Evolutionary conservation across 1,284 basidiomycete species (phyloP).

Genomic region (Cutaneotrichosporon mucoides): DNA sequence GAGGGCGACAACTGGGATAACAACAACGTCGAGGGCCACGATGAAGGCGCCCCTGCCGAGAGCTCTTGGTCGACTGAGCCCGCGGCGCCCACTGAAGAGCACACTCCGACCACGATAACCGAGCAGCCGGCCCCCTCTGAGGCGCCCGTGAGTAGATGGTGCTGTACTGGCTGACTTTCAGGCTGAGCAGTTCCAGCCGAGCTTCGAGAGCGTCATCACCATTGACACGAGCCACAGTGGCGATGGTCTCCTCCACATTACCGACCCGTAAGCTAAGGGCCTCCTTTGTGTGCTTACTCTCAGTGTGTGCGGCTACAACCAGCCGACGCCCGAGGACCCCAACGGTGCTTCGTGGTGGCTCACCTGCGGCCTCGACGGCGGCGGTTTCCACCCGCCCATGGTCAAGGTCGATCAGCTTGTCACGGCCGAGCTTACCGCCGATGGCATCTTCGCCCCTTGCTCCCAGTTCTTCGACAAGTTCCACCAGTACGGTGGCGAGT

Average conservation of each 20-base stretch:
- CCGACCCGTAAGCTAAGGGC: background rate
- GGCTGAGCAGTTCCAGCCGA: too few species aligned
- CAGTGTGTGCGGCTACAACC: slow-evolving; percentile 34
- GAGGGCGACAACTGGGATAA: too few species aligned
- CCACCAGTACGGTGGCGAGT: slow-evolving; percentile 59
- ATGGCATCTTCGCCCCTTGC: slow-evolving; percentile 64
- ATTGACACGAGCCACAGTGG: too few species aligned
- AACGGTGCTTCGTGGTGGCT: slow-evolving; percentile 72
- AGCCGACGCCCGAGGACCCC: slow-evolving; percentile 53
- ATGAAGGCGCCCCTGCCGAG: too few species aligned
- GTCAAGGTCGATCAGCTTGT: slow-evolving; percentile 57
- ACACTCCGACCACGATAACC: too few species aligned
- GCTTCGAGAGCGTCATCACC: too few species aligned
- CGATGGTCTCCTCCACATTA: background rate
- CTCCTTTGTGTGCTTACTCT: background rate
- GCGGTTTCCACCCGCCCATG: slow-evolving; percentile 39
- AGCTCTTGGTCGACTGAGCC: too few species aligned
- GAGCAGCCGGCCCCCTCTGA: too few species aligned
- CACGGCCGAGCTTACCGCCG: slow-evolving; percentile 55
- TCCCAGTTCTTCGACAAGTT: slow-evolving; percentile 57
- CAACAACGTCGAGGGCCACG: too few species aligned
- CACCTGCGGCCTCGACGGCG: slow-evolving; percentile 65
- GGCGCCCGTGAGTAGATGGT: too few species aligned
- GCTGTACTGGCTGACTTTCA: too few species aligned
- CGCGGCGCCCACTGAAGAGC: too few species aligned